Conservation (phyloP, 2,329 filamentous ascomycete genomes). For the Trichoderma atrobrunneum region DNA sequence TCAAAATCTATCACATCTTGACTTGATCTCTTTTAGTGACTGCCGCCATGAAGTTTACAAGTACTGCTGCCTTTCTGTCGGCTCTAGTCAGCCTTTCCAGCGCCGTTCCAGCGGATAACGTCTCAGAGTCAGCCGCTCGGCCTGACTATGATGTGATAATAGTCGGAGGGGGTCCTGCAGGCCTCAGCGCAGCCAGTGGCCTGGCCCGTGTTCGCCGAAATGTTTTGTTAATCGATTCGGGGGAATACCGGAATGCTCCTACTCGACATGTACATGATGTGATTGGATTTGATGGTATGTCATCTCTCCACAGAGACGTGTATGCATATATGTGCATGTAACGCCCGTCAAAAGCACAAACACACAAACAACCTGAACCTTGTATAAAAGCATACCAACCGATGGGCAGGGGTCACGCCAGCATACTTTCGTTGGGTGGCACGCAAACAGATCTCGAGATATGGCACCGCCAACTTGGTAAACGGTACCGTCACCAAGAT, state of each 20-base stretch:
- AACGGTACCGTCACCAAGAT: conserved; percentile 53
- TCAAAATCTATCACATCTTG: background rate
- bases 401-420: conserved; percentile 47
- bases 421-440: conserved; percentile 54
- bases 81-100: background rate
- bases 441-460: conserved; percentile 50
- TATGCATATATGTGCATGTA: background rate
- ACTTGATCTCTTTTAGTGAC: background rate
- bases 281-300: conserved; percentile 55
- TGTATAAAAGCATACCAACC: background rate
- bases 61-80: background rate
- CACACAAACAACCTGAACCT: no score
- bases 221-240: conserved; percentile 56
- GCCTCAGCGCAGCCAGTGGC: conserved; percentile 52
- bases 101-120: background rate
- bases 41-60: background rate
- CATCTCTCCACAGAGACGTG: background rate
- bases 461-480: conserved; percentile 47
- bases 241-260: conserved; percentile 54
- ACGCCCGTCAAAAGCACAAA: background rate
- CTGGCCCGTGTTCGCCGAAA: conserved; percentile 57
- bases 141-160: conserved; percentile 53
- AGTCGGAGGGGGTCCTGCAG: conserved; percentile 56
- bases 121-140: background rate
- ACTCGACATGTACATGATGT: conserved; percentile 62